These are phyloP conservation scores for Paramecium biaurelia DNA, from an alignment of 73 alveolate species.

Conservation along the genomic window DNA sequence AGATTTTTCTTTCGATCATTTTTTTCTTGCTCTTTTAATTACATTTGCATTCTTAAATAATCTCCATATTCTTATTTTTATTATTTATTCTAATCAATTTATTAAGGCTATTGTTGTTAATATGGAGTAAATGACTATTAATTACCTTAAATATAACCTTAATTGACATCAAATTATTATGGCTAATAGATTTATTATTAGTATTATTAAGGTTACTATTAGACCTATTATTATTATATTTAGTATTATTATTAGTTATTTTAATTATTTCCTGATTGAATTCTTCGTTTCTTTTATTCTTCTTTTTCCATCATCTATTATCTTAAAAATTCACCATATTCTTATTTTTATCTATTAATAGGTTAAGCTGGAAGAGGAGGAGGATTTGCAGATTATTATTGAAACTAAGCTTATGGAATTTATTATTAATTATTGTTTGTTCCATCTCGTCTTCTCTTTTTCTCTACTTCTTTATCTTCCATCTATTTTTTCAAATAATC, in stretches of 20 bases:
- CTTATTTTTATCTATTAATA: neutral
- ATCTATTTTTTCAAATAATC: neutral
- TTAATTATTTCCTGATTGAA: neutral
- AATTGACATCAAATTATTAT: neutral
- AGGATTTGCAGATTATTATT: neutral
- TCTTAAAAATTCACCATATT: constrained; percentile 28
- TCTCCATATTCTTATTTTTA: constrained; percentile 44
- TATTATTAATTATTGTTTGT: neutral
- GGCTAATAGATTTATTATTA: neutral
- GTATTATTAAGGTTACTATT: neutral
- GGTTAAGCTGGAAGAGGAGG: constrained; percentile 3
- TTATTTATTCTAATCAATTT: neutral
- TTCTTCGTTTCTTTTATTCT: constrained; percentile 1
- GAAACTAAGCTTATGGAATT: neutral
- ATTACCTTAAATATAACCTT: neutral
- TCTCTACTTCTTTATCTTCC: constrained; percentile 9
- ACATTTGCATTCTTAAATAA: constrained; percentile 40
- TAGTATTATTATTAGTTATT: neutral
- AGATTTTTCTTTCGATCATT: neutral
- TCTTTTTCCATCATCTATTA: constrained; percentile 33
- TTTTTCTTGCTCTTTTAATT: neutral
- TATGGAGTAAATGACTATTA: neutral
- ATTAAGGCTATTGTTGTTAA: neutral
- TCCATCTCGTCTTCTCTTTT: neutral
- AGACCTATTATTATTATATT: neutral